A percentile compares a stretch with the other conserved stretches of the same genome.
Conservation (phyloP, 768 basidiomycete species). For the Tulasnella sp. region DNA sequence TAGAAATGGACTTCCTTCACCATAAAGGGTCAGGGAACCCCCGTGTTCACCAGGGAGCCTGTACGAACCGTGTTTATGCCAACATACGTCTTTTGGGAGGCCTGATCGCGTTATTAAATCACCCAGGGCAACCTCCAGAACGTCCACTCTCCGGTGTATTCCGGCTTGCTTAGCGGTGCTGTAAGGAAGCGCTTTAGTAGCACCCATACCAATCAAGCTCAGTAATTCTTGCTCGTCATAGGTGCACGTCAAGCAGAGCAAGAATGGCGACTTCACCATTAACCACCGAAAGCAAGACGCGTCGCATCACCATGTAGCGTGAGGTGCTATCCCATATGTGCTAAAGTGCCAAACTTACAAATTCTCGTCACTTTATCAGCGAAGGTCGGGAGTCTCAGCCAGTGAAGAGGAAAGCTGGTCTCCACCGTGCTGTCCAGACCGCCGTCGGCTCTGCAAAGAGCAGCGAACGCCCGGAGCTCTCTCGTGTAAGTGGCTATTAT, state of each 20-base stretch:
- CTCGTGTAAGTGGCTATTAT: background rate
- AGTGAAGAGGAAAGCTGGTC: background rate
- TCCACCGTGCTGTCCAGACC: background rate
- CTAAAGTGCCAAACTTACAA: background rate
- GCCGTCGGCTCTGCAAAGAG: background rate
- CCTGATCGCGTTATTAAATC: background rate
- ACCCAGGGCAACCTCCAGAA: background rate
- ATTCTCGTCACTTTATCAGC: background rate
- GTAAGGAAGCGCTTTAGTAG: background rate
- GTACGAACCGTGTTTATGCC: background rate
- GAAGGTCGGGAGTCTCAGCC: background rate
- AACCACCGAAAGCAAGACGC: background rate
- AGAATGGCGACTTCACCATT: background rate
- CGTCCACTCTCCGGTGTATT: background rate
- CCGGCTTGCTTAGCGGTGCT: background rate
- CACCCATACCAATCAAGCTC: background rate
- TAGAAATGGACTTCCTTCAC: background rate
- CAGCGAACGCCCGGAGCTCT: background rate
- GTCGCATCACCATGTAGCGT: background rate
- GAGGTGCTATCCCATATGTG: background rate
- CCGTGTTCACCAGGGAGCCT: background rate
- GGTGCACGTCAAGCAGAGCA: background rate
- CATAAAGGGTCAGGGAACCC: background rate
- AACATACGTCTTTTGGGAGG: background rate
- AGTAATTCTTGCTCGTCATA: background rate